Conservation (phyloP, 371 early-diverging fungal genomes). For the Smittium mucronatum region DNA sequence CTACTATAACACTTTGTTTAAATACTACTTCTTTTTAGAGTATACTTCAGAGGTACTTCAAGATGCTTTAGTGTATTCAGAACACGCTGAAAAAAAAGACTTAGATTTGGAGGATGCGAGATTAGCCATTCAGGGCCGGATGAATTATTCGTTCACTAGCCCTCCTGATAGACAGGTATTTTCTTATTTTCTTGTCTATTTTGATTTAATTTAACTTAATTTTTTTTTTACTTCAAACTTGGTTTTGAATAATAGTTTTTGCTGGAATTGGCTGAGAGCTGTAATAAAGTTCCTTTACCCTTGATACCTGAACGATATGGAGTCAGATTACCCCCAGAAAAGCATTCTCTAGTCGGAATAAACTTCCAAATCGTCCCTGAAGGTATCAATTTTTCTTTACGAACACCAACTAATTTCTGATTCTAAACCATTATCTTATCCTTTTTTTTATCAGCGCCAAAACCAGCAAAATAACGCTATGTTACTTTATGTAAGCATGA, state of each 20-base stretch:
- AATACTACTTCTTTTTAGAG: too few relatives aligned
- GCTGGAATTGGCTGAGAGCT: conserved; percentile 69
- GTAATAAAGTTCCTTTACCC: conserved; percentile 80
- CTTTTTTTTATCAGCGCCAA: too few relatives aligned
- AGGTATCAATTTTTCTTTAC: not conserved
- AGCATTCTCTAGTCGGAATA: conserved; percentile 71
- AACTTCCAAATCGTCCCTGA: conserved; percentile 85
- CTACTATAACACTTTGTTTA: too few relatives aligned
- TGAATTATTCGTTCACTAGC: conserved; percentile 75
- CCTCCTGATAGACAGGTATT: conserved; percentile 81
- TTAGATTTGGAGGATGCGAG: conserved; percentile 85
- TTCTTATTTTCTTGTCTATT: not conserved
- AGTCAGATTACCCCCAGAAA: conserved; percentile 82
- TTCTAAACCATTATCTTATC: too few relatives aligned
- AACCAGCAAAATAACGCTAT: too few relatives aligned
- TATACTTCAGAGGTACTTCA: conserved; percentile 89
- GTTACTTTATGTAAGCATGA: too few relatives aligned
- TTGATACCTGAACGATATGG: conserved; percentile 79
- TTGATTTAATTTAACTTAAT: not conserved
- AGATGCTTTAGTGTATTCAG: conserved; percentile 88
- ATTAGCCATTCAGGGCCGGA: conserved; percentile 81
- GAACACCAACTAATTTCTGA: not conserved
- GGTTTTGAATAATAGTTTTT: conserved; percentile 45
- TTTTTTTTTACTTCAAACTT: too few relatives aligned
- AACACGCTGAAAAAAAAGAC: conserved; percentile 76